Conservation (phyloP, 1,284 basidiomycete genomes). For the Microbotryum violaceum region DNA sequence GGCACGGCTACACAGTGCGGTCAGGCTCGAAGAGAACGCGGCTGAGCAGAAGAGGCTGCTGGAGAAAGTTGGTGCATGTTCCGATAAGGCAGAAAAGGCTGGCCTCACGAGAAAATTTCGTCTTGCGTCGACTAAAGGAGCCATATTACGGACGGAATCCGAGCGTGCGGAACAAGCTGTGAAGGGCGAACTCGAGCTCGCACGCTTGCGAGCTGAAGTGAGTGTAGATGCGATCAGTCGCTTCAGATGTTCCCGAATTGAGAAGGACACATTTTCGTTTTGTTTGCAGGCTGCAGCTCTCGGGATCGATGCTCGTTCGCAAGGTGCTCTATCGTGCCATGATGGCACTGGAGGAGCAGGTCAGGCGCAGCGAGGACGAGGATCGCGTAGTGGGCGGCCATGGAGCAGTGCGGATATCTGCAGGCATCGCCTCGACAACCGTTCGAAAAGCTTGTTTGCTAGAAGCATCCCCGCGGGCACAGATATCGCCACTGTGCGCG, state of each 20-base stretch:
- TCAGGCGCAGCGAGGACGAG: not conserved
- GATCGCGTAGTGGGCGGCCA: no score
- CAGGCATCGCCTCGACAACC: not conserved
- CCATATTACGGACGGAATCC: no score
- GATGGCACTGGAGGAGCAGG: no score
- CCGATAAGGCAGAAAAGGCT: not conserved
- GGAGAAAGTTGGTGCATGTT: not conserved
- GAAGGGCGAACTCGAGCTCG: not conserved
- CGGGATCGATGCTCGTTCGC: not conserved
- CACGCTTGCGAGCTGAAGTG: not conserved
- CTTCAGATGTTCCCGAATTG: not conserved
- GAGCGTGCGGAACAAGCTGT: no score
- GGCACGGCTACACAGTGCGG: not conserved
- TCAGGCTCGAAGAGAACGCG: conserved; percentile 3
- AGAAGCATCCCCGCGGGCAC: not conserved
- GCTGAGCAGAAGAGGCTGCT: conserved; percentile 8
- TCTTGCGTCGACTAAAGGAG: not conserved
- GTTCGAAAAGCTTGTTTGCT: not conserved
- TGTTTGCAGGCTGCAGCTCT: conserved; percentile 3
- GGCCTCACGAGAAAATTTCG: not conserved
- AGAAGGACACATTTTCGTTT: not conserved
- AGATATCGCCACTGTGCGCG: not conserved
- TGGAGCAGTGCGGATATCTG: not conserved
- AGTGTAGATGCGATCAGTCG: not conserved
- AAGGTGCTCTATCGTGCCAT: no score